Base-by-base conservation (phyloP, 73 alveolate species). In the Tetrahymena borealis region DNA sequence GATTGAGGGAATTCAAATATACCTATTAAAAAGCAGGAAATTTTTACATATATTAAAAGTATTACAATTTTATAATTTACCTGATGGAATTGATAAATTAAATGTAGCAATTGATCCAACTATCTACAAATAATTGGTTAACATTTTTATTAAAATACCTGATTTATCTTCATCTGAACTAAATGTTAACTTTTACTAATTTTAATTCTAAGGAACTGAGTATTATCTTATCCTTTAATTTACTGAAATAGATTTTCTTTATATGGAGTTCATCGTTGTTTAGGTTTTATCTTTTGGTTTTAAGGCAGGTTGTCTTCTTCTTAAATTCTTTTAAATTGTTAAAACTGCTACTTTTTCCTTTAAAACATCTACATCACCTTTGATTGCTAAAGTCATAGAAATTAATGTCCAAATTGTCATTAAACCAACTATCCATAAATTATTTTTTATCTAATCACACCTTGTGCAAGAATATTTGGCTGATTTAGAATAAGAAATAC, bases 341-440 rank as follows among this genome's bases (percentile, higher is more conserved):
- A 15, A 13, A 13, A 13, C 13, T n/a, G 20, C 38, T 33, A 31
- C 35, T 38, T 33, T n/a, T 38, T 40, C 3, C 41, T 1, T 37
- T 36, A 91, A 24, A 38, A 39, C 32, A 15, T 91, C 91, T 32
- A 36, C 4, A 43, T 4, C 42, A 5, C 85, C 94, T 40, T 39
- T 91, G 1, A 91, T 20, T 11, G 94, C 85, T 1, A 40, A 32
- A 35, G 32, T 16, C 39, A 91, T 79, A 42, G 94, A 91, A 15
- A 91, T 91, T 2, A 91, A 77, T 40, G 94, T 91, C 94, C 94
- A 91, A 9, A 91, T 42, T 31, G 90, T 91, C 39, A 91, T 79
- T n/a, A 28, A 33, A 32, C 13, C 35, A 32, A 90, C 33, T 15
- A 39, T 39, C 32, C 38, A 77, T 7, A 18, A 9, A 38, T 90